Evolutionary conservation across 169 alveolate species (phyloP).

Genomic region (Toxoplasma gondii): DNA sequence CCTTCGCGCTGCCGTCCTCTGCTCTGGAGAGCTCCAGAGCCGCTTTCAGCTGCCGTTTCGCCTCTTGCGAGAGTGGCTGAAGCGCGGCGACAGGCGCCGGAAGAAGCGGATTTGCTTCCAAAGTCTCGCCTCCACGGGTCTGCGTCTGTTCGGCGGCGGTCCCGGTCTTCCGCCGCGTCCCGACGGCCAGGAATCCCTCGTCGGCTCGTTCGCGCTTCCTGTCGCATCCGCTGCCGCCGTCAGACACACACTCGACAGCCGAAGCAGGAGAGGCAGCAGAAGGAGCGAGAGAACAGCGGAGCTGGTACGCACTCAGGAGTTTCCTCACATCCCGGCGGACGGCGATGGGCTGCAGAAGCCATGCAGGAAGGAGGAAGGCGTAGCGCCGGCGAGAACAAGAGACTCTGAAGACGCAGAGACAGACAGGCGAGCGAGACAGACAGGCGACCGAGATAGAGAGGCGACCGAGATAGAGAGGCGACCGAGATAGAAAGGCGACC

Average conservation of each 20-base stretch:
- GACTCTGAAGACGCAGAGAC: neutral
- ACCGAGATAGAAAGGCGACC: neutral
- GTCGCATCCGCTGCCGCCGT: neutral
- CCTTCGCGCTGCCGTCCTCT: too few relatives aligned
- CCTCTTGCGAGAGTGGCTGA: neutral
- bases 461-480: neutral
- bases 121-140: too few relatives aligned
- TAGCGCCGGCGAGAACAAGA: conserved; percentile 59
- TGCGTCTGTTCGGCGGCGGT: neutral
- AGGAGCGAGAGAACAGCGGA: neutral
- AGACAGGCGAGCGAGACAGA: neutral
- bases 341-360: conserved; percentile 46
- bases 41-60: neutral
- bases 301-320: neutral
- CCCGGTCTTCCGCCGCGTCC: neutral
- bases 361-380: conserved; percentile 31
- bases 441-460: neutral
- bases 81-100: neutral
- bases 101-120: neutral
- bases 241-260: neutral
- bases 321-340: neutral
- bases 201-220: neutral
- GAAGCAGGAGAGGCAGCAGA: neutral
- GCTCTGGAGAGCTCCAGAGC: neutral
- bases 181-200: neutral